These are phyloP conservation scores for Teratosphaeria nubilosa DNA, from an alignment of 2,329 filamentous ascomycete species.

Conservation along the genomic window DNA sequence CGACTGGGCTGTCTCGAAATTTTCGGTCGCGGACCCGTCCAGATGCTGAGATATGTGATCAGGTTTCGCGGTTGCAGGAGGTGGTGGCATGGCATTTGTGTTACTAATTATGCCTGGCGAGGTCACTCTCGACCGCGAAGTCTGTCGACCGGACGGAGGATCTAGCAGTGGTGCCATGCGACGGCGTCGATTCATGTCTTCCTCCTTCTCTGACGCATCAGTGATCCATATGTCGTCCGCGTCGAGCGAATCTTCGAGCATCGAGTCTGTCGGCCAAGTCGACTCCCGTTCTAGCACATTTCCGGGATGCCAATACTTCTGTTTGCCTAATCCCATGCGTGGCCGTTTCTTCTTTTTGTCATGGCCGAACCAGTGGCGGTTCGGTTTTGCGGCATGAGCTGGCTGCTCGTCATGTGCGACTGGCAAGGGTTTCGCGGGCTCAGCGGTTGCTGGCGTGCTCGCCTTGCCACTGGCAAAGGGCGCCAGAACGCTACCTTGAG, in stretches of 20 bases:
- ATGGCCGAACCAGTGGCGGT: background rate
- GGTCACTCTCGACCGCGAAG: constrained; percentile 10
- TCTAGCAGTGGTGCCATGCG: constrained; percentile 1
- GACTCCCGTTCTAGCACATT: constrained; percentile 6
- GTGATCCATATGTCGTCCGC: constrained; percentile 25
- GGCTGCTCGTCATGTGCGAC: background rate
- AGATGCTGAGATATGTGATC: background rate
- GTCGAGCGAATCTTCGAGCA: constrained; percentile 7
- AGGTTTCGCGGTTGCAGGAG: background rate
- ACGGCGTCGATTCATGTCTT: constrained; percentile 3
- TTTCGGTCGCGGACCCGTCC: constrained; percentile 13
- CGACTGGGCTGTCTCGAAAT: constrained; percentile 8
- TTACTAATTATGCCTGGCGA: constrained; percentile 12
- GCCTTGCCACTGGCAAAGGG: constrained; percentile 1
- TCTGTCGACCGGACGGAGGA: constrained; percentile 13
- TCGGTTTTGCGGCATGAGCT: background rate
- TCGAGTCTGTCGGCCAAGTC: constrained; percentile 16
- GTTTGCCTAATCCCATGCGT: background rate
- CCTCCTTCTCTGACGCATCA: constrained; percentile 17
- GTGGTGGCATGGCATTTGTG: background rate
- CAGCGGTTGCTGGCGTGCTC: background rate
- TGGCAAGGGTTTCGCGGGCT: background rate
- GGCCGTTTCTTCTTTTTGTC: background rate
- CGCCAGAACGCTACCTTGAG: constrained; percentile 4
- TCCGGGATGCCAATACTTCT: constrained; percentile 5